Percentiles rank a stretch among this genome's conserved stretches.
Conservation (phyloP, 2,329 filamentous ascomycete species). For the Gyromitra esculenta region DNA sequence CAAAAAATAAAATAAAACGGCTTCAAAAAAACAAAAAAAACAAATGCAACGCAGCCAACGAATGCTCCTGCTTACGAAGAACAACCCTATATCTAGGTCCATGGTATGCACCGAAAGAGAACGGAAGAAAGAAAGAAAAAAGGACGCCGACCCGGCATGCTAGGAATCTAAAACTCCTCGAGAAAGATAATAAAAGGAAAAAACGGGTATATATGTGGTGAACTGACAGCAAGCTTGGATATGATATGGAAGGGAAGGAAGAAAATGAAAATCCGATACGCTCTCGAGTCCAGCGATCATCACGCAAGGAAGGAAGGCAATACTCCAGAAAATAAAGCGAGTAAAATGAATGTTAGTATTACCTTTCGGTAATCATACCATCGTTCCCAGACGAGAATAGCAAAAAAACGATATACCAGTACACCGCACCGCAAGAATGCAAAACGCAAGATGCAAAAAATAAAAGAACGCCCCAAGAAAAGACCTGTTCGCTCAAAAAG, state of each 20-base stretch:
- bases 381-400: slow-evolving; percentile 1
- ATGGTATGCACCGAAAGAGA: slow-evolving; percentile 29
- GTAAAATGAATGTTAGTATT: background rate
- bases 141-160: slow-evolving; percentile 6
- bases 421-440: slow-evolving; percentile 4
- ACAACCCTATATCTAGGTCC: slow-evolving; percentile 22
- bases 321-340: background rate
- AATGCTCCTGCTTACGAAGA: background rate
- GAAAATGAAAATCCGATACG: background rate
- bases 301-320: slow-evolving; percentile 2
- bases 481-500: slow-evolving; percentile 19
- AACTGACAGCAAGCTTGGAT: background rate
- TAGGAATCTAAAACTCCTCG: slow-evolving; percentile 3
- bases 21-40: background rate
- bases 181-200: slow-evolving; percentile 6
- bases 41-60: slow-evolving; percentile 22
- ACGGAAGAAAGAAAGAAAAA: background rate
- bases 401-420: slow-evolving; percentile 15
- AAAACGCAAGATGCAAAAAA: slow-evolving; percentile 14
- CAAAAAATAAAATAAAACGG: slow-evolving; percentile 12
- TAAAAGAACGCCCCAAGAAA: slow-evolving; percentile 36
- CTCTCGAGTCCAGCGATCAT: background rate
- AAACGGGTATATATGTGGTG: background rate
- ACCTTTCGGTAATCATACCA: slow-evolving; percentile 19
- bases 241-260: background rate